phyloP scores from a whole-genome alignment of 495 filamentous ascomycete genomes.

The Hypoxylon lienhwacheense region DNA sequence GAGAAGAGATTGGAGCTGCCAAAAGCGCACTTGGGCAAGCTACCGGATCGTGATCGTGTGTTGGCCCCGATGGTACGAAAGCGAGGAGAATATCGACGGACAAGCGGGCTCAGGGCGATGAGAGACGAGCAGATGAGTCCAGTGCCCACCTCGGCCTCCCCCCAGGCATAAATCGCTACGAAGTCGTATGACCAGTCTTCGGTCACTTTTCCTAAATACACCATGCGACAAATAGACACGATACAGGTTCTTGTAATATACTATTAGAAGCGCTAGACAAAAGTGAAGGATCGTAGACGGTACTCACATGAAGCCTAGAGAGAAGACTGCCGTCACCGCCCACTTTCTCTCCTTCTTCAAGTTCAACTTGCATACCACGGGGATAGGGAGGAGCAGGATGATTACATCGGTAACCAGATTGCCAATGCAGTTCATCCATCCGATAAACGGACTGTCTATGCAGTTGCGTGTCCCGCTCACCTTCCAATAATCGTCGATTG shows the following conservation, averaged over 20 bases:
- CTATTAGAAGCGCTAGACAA: constrained; percentile 2
- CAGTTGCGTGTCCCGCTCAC: constrained; percentile 38
- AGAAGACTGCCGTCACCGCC: constrained; percentile 47
- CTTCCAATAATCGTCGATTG: constrained; percentile 47
- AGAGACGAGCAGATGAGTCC: constrained; percentile 32
- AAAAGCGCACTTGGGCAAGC: constrained; percentile 11
- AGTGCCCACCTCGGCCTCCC: constrained; percentile 23
- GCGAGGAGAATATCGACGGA: constrained; percentile 18
- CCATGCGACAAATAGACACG: constrained; percentile 32
- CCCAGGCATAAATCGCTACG: constrained; percentile 26
- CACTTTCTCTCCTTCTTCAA: constrained; percentile 45
- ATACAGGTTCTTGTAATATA: constrained; percentile 25
- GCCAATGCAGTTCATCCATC: constrained; percentile 53
- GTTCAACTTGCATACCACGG: constrained; percentile 47
- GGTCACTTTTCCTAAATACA: constrained; percentile 22
- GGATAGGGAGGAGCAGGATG: constrained; percentile 56
- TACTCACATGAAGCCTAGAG: constrained; percentile 43
- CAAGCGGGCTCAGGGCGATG: constrained; percentile 22
- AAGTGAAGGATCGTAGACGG: background rate
- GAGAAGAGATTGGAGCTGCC: constrained; percentile 23
- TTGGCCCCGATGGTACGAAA: constrained; percentile 2
- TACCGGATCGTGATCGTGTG: too few relatives aligned
- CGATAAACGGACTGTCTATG: constrained; percentile 48
- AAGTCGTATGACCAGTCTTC: constrained; percentile 26
- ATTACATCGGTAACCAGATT: constrained; percentile 57